Conservation (phyloP, 805 yeast species). For the Lipomyces sp. region DNA sequence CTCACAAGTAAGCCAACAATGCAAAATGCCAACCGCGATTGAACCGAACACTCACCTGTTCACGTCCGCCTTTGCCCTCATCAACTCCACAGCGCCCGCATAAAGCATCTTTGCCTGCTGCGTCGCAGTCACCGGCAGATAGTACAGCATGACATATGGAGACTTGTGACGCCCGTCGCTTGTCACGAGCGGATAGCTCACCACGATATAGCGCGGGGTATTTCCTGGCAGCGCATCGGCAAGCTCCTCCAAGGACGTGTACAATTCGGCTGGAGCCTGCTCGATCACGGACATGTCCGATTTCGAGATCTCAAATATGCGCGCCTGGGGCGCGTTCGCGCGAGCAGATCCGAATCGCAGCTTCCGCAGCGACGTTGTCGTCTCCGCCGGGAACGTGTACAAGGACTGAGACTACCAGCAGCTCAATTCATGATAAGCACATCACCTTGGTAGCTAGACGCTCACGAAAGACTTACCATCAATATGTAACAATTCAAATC, state of each 20-base stretch:
- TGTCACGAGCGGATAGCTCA: slow-evolving; percentile 70
- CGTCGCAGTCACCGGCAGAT: slow-evolving; percentile 83
- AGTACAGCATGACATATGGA: slow-evolving; percentile 79
- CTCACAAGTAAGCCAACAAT: not conserved
- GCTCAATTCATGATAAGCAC: too few species aligned
- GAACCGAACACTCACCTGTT: slow-evolving; percentile 46
- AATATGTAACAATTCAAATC: too few species aligned
- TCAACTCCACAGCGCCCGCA: slow-evolving; percentile 83
- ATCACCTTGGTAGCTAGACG: too few species aligned
- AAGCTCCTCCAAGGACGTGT: slow-evolving; percentile 53
- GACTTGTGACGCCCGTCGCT: slow-evolving; percentile 69
- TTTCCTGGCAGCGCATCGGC: slow-evolving; percentile 78
- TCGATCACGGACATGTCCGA: slow-evolving; percentile 10
- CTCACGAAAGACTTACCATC: too few species aligned
- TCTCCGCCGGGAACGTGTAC: slow-evolving; percentile 18
- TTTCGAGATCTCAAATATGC: slow-evolving; percentile 21
- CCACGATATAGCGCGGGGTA: slow-evolving; percentile 67
- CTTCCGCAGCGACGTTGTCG: slow-evolving; percentile 21
- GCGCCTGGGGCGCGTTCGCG: slow-evolving; percentile 17
- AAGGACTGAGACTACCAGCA: slow-evolving; percentile 10
- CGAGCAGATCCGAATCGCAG: slow-evolving; percentile 28
- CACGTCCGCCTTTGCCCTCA: slow-evolving; percentile 79
- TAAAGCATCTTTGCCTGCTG: slow-evolving; percentile 81
- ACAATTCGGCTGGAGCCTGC: slow-evolving; percentile 17
- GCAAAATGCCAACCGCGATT: slow-evolving; percentile 48